A percentile compares a stretch with the other conserved stretches of the same genome.
phyloP scores from a whole-genome alignment of 2,329 filamentous ascomycete species.

The Rhytidhysteron rufulum region DNA sequence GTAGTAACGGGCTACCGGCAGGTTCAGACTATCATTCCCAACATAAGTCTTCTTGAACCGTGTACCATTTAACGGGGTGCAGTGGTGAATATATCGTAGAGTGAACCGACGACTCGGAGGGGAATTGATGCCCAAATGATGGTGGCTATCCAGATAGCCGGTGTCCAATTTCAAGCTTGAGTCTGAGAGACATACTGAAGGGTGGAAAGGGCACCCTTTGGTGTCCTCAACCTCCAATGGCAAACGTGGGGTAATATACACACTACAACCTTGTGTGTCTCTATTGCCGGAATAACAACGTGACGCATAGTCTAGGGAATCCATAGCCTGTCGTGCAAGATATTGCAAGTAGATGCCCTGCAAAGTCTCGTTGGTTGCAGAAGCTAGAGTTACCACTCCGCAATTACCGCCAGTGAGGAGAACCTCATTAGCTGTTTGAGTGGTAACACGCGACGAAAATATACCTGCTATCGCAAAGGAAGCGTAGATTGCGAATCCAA shows the following conservation, averaged over 20 bases:
- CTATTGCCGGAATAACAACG: constrained; percentile 2
- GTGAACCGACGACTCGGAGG: constrained; percentile 16
- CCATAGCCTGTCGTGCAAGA: neutral
- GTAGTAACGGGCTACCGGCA: neutral
- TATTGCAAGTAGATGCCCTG: neutral
- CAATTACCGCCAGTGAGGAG: constrained; percentile 20
- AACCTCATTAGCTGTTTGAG: constrained; percentile 25
- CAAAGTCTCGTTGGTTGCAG: neutral
- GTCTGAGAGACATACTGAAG: constrained; percentile 12
- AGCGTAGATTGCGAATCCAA: constrained; percentile 15
- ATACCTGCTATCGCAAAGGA: constrained; percentile 24
- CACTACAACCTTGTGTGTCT: constrained; percentile 13
- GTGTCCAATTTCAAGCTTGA: constrained; percentile 15
- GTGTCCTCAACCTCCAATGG: constrained; percentile 5
- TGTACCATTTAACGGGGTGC: constrained; percentile 17
- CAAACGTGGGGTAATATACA: constrained; percentile 11
- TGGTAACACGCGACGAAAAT: constrained; percentile 31
- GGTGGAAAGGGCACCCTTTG: constrained; percentile 15
- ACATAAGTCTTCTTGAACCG: constrained; percentile 7
- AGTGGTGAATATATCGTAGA: constrained; percentile 15
- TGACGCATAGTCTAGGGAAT: neutral
- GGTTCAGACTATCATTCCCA: constrained; percentile 6
- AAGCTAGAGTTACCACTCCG: neutral
- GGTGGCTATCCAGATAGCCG: constrained; percentile 17
- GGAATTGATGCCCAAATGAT: constrained; percentile 21